Base-by-base conservation (phyloP, 129 eudicot genomes). In the Flaveria ramosissima region DNA sequence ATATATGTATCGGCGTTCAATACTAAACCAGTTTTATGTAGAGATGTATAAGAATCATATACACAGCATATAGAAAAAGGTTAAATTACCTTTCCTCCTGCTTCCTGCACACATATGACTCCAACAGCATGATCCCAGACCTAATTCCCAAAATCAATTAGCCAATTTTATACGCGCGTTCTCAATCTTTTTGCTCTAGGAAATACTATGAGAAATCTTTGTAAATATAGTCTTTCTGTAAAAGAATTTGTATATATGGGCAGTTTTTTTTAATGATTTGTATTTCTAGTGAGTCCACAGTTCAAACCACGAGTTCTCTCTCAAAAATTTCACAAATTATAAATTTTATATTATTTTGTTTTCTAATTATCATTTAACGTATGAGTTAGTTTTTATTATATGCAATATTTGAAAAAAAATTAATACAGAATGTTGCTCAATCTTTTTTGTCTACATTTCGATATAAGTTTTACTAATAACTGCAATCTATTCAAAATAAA, bases 71-170 rank as follows among this genome's bases (percentile, higher is more conserved):
- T 8, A 78, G 65, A 10, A 43, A n/a, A 4, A n/a, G 41, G 30
- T 55, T 60, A 26, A 19, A 83, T 47, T 80, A 94, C 99, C 99
- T 87, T 86, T 70, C 99, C 99, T 36, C 97, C 99, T 2, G 99
- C 97, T 84, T 94, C 99, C 63, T 83, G 86, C 77, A 94, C 92
- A 68, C 99, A 94, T 81, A 94, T 87, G 74, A 91, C 86, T 60
- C 99, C 99, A 78, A 86, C 93, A 55, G 94, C 97, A 81, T 94
- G 99, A 81, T 94, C 99, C 99, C 97, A 94, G 0, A 84, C 93
- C 99, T 93, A 43, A 82, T 65, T 60, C 64, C 65, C 51, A 39
- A 79, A 30, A 42, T 47, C 76, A 50, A 43, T 55, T 77, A 73
- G 9, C 12, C 42, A 79, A 16, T 65, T 30, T 51, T 13, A 46